phyloP scores from a whole-genome alignment of 495 filamentous ascomycete species.

The Cetradonia linearis region DNA sequence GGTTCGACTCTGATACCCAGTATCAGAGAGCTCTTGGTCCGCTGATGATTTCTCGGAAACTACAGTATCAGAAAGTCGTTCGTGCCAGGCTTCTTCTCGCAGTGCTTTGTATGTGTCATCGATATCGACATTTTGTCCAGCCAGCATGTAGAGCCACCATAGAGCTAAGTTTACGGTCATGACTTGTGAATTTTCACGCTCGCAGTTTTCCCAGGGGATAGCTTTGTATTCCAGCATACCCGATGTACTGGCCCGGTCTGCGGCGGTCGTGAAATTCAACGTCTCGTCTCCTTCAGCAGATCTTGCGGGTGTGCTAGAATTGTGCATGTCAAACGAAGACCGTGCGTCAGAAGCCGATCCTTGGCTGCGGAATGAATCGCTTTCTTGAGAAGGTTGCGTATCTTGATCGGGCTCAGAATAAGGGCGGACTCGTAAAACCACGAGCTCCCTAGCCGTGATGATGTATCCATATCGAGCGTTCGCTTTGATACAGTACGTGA shows the following conservation, averaged over 20 bases:
- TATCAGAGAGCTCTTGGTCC: too few species aligned
- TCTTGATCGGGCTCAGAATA: not conserved
- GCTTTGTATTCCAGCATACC: not conserved
- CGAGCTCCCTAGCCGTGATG: conserved; percentile 13
- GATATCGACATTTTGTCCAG: not conserved
- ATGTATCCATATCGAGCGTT: conserved; percentile 19
- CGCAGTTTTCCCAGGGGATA: not conserved
- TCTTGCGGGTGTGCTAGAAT: too few species aligned
- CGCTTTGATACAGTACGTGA: conserved; percentile 13
- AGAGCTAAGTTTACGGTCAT: not conserved
- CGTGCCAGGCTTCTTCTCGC: too few species aligned
- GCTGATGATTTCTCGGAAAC: too few species aligned
- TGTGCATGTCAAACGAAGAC: too few species aligned
- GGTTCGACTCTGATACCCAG: too few species aligned
- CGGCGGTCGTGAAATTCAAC: not conserved
- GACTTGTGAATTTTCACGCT: not conserved
- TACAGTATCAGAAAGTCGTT: too few species aligned
- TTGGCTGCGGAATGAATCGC: too few species aligned
- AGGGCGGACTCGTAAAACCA: conserved; percentile 9
- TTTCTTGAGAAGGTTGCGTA: not conserved
- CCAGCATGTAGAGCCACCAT: not conserved
- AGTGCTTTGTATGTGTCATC: not conserved
- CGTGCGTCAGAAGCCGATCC: too few species aligned
- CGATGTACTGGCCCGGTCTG: not conserved
- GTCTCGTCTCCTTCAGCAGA: too few species aligned